These are phyloP conservation scores for Capsicum chinense DNA, from an alignment of 257 asterid species.

Conservation along the genomic window DNA sequence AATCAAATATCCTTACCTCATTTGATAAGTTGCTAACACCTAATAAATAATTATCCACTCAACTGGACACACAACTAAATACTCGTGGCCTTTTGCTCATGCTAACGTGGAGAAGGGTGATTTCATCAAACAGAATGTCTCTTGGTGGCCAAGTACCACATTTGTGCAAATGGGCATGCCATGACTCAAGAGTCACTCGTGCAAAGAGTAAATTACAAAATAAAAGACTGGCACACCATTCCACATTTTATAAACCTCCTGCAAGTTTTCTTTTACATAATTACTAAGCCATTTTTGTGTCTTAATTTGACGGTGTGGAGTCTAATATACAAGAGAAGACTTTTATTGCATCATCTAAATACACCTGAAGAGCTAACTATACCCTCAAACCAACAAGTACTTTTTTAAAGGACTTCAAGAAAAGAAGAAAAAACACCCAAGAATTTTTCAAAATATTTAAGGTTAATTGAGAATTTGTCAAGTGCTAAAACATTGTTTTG, in stretches of 20 bases:
- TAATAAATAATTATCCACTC: neutral
- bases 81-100: neutral
- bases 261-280: constrained; percentile 12
- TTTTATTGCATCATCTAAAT: neutral
- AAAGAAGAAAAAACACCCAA: no score
- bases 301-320: neutral
- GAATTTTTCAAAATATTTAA: no score
- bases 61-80: neutral
- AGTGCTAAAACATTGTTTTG: no score
- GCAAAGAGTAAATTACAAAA: neutral
- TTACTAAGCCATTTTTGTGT: neutral
- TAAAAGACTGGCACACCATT: neutral
- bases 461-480: no score
- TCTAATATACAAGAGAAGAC: neutral
- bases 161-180: no score
- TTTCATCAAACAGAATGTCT: neutral
- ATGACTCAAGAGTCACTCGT: neutral
- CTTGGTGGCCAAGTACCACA: neutral
- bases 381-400: neutral
- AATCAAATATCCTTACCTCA: neutral
- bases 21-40: neutral
- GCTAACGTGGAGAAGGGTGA: neutral
- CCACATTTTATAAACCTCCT: neutral
- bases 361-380: neutral
- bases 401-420: no score